These are phyloP conservation scores for Thelephora terrestris DNA, from an alignment of 1,284 basidiomycete species.

Conservation along the genomic window DNA sequence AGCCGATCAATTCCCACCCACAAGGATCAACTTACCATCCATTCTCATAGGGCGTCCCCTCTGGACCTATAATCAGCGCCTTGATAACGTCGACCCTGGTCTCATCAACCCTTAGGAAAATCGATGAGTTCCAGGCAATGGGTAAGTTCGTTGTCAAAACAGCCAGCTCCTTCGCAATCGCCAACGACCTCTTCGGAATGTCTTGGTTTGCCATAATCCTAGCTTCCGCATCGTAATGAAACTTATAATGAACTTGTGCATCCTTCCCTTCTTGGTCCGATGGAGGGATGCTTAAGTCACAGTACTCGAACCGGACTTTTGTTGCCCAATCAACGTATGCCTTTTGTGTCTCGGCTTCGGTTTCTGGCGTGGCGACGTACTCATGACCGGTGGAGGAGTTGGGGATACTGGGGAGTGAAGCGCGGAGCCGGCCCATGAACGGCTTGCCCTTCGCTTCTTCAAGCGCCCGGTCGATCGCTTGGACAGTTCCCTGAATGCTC, in stretches of 20 bases:
- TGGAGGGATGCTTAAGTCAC: slow-evolving; percentile 56
- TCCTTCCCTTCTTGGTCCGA: slow-evolving; percentile 28
- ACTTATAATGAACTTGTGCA: slow-evolving; percentile 59
- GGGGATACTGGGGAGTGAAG: slow-evolving; percentile 62
- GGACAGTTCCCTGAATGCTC: slow-evolving; percentile 69
- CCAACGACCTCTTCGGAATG: slow-evolving; percentile 79
- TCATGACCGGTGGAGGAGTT: slow-evolving; percentile 30
- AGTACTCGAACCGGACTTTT: slow-evolving; percentile 76
- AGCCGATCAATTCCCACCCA: slow-evolving; percentile 12
- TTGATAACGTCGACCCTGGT: slow-evolving; percentile 86
- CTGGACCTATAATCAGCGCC: slow-evolving; percentile 81
- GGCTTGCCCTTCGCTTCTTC: slow-evolving; percentile 77
- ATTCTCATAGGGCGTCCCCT: slow-evolving; percentile 83
- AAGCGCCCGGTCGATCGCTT: slow-evolving; percentile 76
- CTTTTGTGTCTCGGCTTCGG: slow-evolving; percentile 57
- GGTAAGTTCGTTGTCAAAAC: slow-evolving; percentile 85
- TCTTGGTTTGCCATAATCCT: slow-evolving; percentile 69
- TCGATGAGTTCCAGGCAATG: slow-evolving; percentile 82
- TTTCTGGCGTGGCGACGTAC: slow-evolving; percentile 40
- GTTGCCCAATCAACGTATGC: slow-evolving; percentile 78
- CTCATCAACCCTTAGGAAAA: slow-evolving; percentile 82
- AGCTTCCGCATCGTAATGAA: slow-evolving; percentile 70
- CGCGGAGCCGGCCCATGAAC: slow-evolving; percentile 70
- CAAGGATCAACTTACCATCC: slow-evolving; percentile 49
- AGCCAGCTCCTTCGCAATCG: slow-evolving; percentile 90